Evolutionary conservation across 2,329 filamentous ascomycete genomes (phyloP).

Genomic region (Domatiomyces globalis): DNA sequence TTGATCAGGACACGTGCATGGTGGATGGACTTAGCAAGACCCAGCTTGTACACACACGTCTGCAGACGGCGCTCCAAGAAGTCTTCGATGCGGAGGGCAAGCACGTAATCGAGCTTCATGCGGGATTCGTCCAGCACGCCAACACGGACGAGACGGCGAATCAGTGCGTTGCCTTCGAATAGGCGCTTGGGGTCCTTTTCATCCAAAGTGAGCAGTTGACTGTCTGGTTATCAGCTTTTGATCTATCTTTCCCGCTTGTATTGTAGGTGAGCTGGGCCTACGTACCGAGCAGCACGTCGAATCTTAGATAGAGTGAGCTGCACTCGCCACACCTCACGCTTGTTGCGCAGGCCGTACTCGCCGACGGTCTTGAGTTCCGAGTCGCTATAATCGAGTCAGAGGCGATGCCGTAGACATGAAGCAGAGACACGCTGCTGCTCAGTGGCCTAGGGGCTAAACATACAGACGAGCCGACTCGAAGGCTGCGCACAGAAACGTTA

Average conservation of each 20-base stretch:
- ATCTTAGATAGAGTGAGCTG: constrained; percentile 99
- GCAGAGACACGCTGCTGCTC: constrained; percentile 93
- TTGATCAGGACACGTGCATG: constrained; percentile 99
- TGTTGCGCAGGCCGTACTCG: constrained; percentile 99
- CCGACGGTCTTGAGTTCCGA: constrained; percentile 99
- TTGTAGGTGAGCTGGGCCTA: constrained; percentile 10
- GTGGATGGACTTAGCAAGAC: constrained; percentile 99
- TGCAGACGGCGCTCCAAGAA: constrained; percentile 99
- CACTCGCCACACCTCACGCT: constrained; percentile 99
- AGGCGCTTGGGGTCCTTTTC: constrained; percentile 99
- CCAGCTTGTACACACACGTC: constrained; percentile 99
- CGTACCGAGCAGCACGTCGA: constrained; percentile 99
- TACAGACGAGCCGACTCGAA: constrained; percentile 99
- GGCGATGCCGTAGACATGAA: constrained; percentile 70
- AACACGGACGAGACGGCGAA: constrained; percentile 98
- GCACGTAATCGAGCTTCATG: constrained; percentile 99
- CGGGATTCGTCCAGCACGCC: constrained; percentile 99
- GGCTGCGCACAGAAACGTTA: constrained; percentile 36
- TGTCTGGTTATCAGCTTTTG: constrained; percentile 27
- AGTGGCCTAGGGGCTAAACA: constrained; percentile 77
- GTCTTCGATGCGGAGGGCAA: constrained; percentile 97
- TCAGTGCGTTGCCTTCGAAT: constrained; percentile 99
- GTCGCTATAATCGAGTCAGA: constrained; percentile 74
- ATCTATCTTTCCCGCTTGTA: constrained; percentile 8
- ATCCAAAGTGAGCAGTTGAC: constrained; percentile 98